Percentiles rank a stretch among this genome's conserved stretches.
phyloP scores from a whole-genome alignment of 768 basidiomycete genomes.

The Phylloporus arenicola region DNA sequence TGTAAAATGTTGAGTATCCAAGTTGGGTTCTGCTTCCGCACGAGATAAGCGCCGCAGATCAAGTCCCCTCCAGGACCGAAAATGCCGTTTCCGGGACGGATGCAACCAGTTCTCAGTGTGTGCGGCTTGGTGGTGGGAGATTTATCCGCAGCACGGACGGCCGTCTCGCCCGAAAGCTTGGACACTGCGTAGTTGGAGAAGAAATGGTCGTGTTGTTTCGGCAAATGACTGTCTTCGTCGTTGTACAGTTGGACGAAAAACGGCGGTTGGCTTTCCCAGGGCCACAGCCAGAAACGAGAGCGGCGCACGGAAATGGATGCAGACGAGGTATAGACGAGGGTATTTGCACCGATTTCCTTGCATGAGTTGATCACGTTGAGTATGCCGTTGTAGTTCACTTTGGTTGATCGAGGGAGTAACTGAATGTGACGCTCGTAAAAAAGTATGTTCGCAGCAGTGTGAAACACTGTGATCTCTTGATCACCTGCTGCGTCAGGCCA shows the following conservation, averaged over 20 bases:
- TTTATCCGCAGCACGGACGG: constrained; percentile 40
- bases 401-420: constrained; percentile 49
- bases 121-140: constrained; percentile 25
- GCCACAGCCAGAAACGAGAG: constrained; percentile 64
- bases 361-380: constrained; percentile 60
- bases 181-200: constrained; percentile 77
- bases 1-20: constrained; percentile 58
- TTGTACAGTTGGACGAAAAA: constrained; percentile 58
- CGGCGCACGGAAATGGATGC: constrained; percentile 57
- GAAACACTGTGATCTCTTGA: constrained; percentile 56
- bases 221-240: constrained; percentile 52
- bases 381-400: constrained; percentile 65
- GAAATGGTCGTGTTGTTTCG: constrained; percentile 53
- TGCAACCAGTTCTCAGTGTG: constrained; percentile 59
- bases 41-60: constrained; percentile 58
- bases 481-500: constrained; percentile 44
- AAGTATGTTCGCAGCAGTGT: constrained; percentile 73
- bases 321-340: constrained; percentile 70
- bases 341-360: constrained; percentile 46
- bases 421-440: constrained; percentile 60
- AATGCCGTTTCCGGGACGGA: constrained; percentile 75
- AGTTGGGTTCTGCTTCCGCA: constrained; percentile 52
- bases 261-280: constrained; percentile 60
- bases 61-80: constrained; percentile 75
- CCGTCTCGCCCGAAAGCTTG: constrained; percentile 53